Base-by-base conservation (phyloP, 108 stramenopile genomes). In the Nitzschia sp. region DNA sequence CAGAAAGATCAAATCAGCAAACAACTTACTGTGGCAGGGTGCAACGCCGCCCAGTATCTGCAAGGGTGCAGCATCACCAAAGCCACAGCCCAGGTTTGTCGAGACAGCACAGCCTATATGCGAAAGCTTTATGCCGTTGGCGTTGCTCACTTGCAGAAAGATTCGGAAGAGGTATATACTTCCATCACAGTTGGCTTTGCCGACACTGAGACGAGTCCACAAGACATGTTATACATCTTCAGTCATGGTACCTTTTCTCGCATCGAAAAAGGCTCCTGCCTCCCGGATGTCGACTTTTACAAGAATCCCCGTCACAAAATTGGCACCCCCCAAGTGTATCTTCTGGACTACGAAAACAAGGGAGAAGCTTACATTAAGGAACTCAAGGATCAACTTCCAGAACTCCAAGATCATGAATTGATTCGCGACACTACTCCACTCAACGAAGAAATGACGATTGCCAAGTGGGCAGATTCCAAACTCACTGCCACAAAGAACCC, bases 1-100 rank as follows among this genome's bases (percentile, higher is more conserved):
- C 25, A 53, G 52, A 52, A 38, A 51, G 29, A 10, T n/a, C 15
- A 14, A 9, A 10, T 62, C 20, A 41, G 22, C 17, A 40, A 42
- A 20, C 70, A 70, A 41, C 58, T 70, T 7, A 59, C 70, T 29
- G 17, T 17, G 17, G 59, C 40, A 10, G 41, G 52, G 1, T 70
- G 70, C 37, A 14, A 41, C 22, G 5, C 10, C 8, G 38, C 39
- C 14, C 44, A 59, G 19, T 70, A 42, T 17, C 11, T 9, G 10
- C 70, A 70, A 53, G 10, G 60, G 8, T 70, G 70, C 22, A 58
- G 57, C 38, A 62, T 70, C 40, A 70, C 70, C 15, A 60, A 41
- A 8, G 70, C 70, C 14, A 70, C 70, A 37, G 41, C 70, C 34
- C 7, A 3, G 8, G 40, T 15, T 11, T 67, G 66, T 67, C 54